Evolutionary conservation across 2,329 filamentous ascomycete genomes (phyloP), one percentile per base, ranked within the genome.

Genomic region (Cytospora leucostoma): DNA sequence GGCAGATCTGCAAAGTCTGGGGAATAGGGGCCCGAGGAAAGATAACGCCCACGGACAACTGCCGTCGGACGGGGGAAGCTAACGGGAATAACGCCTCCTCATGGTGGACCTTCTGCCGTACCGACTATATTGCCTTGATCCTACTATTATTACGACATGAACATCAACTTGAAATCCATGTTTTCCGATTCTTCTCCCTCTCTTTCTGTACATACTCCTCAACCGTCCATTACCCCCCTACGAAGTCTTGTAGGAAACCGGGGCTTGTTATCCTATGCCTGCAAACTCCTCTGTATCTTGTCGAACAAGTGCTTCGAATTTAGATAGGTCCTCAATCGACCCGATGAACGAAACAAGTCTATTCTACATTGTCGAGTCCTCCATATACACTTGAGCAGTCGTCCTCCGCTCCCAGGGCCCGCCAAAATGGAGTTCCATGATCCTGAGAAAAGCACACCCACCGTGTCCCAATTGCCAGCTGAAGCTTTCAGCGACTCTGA

Each of bases 11-110:
- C 27, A 27, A 27, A 27, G 7, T 56, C 50, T 47, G 50, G 44
- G 44, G 12, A 35, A 34, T 38, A 59, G 61, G 60, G 52, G 57
- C 44, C 4, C 56, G 50, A 59, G 53, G 32, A 51, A 58, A 35
- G 56, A 59, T 63, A 59, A 62, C 38, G 61, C 54, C 61, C n/a
- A 56, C 64, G 64, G 64, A 65, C 61, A 56, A 63, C 59, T 61
- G 34, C 64, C 64, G 64, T 61, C 27, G 44, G 62, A 44, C 54
- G 60, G 56, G 64, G 37, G 64, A 58, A 44, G 61, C 54, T 63
- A 61, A 61, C 64, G 64, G 64, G 53, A 63, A 65, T 61, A 65
- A 57, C 57, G 61, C 35, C 64, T 33, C 47, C 40, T 60, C 54
- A 32, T 38, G 38, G 49, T 65, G 52, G 56, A 57, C 57, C 38